Percentiles rank a stretch among this genome's conserved stretches.
These are phyloP conservation scores for Debaryomycetaceae sp. DNA, from an alignment of 1,139 yeast genomes.

Conservation along the genomic window DNA sequence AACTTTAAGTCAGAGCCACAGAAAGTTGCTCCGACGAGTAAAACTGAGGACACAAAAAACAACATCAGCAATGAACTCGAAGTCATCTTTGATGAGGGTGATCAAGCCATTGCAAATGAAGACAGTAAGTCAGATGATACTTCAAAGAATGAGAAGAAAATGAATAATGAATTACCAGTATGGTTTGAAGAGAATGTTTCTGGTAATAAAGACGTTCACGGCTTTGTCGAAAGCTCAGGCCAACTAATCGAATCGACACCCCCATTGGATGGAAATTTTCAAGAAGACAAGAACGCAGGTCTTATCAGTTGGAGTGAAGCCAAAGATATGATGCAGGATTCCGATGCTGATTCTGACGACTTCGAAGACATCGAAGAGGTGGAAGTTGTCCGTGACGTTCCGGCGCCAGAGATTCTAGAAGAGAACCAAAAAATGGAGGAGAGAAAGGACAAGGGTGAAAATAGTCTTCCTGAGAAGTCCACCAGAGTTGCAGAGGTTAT, in stretches of 20 bases:
- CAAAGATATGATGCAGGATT: conserved; percentile 19
- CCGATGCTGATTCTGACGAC: neutral
- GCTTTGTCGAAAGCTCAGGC: neutral
- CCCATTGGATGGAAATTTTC: conserved; percentile 6
- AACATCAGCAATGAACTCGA: neutral
- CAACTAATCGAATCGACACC: neutral
- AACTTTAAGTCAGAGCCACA: neutral
- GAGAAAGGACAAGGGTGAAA: conserved; percentile 50
- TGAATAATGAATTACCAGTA: conserved; percentile 10
- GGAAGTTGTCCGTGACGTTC: conserved; percentile 3
- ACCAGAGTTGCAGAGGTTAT: conserved; percentile 13
- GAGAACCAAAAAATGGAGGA: conserved; percentile 42
- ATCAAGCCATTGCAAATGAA: conserved; percentile 4
- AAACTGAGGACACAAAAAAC: neutral
- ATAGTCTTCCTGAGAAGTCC: neutral
- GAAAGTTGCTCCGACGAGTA: neutral
- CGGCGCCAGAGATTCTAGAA: neutral
- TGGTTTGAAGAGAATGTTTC: conserved; percentile 15
- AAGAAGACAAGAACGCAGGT: conserved; percentile 48
- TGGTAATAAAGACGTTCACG: conserved; percentile 5
- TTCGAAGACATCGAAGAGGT: neutral
- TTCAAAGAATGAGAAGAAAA: conserved; percentile 1
- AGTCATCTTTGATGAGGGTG: conserved; percentile 2
- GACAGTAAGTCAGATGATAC: conserved; percentile 1
- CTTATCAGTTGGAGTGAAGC: conserved; percentile 49